Base-by-base conservation (phyloP, 73 alveolate genomes). In the Symbiodinium pilosum region DNA sequence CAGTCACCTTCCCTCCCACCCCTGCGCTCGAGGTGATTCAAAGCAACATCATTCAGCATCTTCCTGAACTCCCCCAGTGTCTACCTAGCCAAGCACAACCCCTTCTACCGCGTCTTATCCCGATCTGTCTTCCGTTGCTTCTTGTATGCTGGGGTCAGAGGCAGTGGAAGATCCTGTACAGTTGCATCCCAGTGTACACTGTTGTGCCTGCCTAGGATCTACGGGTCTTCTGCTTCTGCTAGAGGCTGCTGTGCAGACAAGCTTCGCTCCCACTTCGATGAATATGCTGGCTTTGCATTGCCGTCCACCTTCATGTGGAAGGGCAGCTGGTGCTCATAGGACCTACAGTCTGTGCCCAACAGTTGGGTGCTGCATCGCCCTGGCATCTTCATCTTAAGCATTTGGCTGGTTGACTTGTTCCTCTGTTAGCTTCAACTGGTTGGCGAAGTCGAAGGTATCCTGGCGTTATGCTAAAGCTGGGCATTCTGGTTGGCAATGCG, bases 251-350 rank as follows among this genome's bases (percentile, higher is more conserved):
- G 6, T 47, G 59, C 59, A 9, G 97, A 44, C 43, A 43, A 43
- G 97, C 11, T 34, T 42, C 92, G 91, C 54, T 93, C 98, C 98
- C 98, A 93, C 38, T 93, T 93, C 21, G 98, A 75, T 14, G 98
- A 93, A 68, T 34, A 93, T 47, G 24, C 38, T 24, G 92, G 98
- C 98, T 93, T 93, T 47, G 83, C 98, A 38, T 73, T 83, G 69
- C 68, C 89, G 16, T 83, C 68, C 89, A 83, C 59, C 68, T 42
- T 34, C 40, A 51, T 51, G 34, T 75, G 59, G 68, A 28, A 12
- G 18, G 98, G 98, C 77, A 83, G 86, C 44, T 73, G 86, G 86
- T 73, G 86, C 86, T 73, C 86, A 21, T 73, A 73, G 44, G 86
- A 11, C 85, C 43, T 73, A 43, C 18, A 36, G 41, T 32, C 85